A percentile compares a stretch with the other conserved stretches of the same genome.
Conservation (phyloP, 2,329 filamentous ascomycete species). For the Aspergillus amoenus region DNA sequence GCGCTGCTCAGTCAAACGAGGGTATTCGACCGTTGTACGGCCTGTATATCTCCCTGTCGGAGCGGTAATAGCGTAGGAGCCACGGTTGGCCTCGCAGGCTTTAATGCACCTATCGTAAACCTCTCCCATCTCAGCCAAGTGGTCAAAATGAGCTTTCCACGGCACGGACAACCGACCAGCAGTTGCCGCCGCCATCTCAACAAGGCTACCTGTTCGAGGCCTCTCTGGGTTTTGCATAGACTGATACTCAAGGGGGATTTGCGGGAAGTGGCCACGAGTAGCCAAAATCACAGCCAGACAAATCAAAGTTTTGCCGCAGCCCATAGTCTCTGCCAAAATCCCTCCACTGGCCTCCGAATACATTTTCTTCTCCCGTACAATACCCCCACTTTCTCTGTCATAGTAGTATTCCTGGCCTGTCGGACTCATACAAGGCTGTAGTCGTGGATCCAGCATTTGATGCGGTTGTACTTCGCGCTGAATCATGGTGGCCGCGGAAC, state of each 20-base stretch:
- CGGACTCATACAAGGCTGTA: conserved; percentile 62
- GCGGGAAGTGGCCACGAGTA: conserved; percentile 67
- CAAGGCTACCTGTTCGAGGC: conserved; percentile 59
- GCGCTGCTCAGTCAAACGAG: conserved; percentile 38
- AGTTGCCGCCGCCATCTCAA: conserved; percentile 73
- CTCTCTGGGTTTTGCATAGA: conserved; percentile 44
- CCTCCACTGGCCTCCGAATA: conserved; percentile 77
- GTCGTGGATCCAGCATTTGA: conserved; percentile 69
- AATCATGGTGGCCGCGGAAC: conserved; percentile 79
- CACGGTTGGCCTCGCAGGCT: conserved; percentile 58
- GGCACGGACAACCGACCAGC: conserved; percentile 67
- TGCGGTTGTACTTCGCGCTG: conserved; percentile 70
- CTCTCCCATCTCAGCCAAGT: conserved; percentile 47
- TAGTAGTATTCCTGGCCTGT: conserved; percentile 66
- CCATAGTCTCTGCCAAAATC: conserved; percentile 51
- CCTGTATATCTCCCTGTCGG: conserved; percentile 42
- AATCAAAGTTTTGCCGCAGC: conserved; percentile 81
- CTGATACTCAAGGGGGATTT: conserved; percentile 63
- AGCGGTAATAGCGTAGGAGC: conserved; percentile 58
- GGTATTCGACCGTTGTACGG: conserved; percentile 43
- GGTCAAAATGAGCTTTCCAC: conserved; percentile 66
- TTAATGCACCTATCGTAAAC: conserved; percentile 56
- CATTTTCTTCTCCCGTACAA: conserved; percentile 64
- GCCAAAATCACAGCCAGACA: conserved; percentile 75
- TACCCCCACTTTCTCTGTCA: conserved; percentile 61